Evolutionary conservation across 2,329 filamentous ascomycete genomes (phyloP).

Genomic region (Dactylellina parvicollis): DNA sequence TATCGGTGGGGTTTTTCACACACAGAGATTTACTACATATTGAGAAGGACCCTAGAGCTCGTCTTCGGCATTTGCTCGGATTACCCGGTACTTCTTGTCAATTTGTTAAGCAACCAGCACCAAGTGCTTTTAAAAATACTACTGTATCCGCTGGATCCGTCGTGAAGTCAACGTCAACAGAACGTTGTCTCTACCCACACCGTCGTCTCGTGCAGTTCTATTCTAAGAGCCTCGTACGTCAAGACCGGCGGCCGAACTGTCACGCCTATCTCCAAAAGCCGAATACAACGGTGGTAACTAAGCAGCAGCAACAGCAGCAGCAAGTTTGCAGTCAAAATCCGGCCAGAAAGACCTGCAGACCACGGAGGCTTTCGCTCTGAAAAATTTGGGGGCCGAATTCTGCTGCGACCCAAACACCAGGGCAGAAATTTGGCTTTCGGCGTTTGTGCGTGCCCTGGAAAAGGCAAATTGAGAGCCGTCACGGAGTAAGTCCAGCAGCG

Average conservation of each 20-base stretch:
- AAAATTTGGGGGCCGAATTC: constrained; percentile 18
- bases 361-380: constrained; percentile 38
- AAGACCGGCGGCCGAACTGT: constrained; percentile 17
- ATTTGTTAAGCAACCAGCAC: constrained; percentile 31
- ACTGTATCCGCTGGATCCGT: constrained; percentile 51
- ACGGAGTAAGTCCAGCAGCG: constrained; percentile 52
- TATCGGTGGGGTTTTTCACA: constrained; percentile 28
- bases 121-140: constrained; percentile 12
- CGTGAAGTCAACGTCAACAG: too few relatives aligned
- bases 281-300: constrained; percentile 48
- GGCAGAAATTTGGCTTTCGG: constrained; percentile 39
- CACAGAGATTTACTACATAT: not conserved
- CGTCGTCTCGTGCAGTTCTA: not conserved
- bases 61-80: constrained; percentile 5
- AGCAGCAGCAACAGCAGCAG: too few relatives aligned
- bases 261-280: constrained; percentile 36
- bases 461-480: constrained; percentile 41
- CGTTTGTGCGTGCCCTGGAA: constrained; percentile 50
- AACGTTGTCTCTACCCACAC: not conserved
- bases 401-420: constrained; percentile 15
- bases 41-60: not conserved
- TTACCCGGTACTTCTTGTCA: not conserved
- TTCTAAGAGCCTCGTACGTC: constrained; percentile 33
- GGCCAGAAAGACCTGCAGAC: constrained; percentile 35
- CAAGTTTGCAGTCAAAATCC: constrained; percentile 32